Evolutionary conservation across 495 filamentous ascomycete genomes (phyloP), one percentile per base, ranked within the genome.

Genomic region (Aspergillus nidulans): DNA sequence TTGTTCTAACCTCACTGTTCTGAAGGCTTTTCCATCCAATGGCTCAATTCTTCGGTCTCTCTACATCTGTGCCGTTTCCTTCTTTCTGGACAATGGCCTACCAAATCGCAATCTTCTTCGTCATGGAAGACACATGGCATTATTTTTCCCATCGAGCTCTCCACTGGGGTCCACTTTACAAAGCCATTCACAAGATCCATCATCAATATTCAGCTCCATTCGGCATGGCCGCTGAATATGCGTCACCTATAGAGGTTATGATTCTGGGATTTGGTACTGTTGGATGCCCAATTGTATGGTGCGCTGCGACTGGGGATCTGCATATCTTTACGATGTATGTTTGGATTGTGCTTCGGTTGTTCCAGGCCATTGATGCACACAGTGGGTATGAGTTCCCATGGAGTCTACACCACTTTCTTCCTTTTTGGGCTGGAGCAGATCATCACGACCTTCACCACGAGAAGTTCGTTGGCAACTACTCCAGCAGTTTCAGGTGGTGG

Each of bases 401-500:
- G 89, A 91, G 86, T 66, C 76, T 98, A 65, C 91, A 94, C 69
- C 90, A 95, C 70, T 88, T 97, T 77, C 73, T 98, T 16, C 94
- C 94, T 13, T 95, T 97, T 81, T 98, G 95, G 95, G 94, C 92
- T 54, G 94, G 94, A 59, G 94, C 94, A 30, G 86, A 95, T 56
- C 92, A 97, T 75, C 94, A 98, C 72, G 94, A 98, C 67, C 76
- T 89, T 24, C 94, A 98, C 72, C 94, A 98, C 72, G 94, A 98
- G 78, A 84, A 86, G 56, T 98, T 98, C 78, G 89, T 97, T 62
- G 94, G 94, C 50, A 98, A 98, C 76, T 98, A 96, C 69, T 80
- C 92, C 21, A 96, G 91, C 68, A 95, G 90, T 76, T 98, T 98
- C 83, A 83, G 95, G 65, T 98, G 95, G 95, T 97, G 95, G 94